A percentile compares a stretch with the other conserved stretches of the same genome.
Conservation (phyloP, 1,139 yeast genomes). For the Blastobotrys raffinosifermentans region DNA sequence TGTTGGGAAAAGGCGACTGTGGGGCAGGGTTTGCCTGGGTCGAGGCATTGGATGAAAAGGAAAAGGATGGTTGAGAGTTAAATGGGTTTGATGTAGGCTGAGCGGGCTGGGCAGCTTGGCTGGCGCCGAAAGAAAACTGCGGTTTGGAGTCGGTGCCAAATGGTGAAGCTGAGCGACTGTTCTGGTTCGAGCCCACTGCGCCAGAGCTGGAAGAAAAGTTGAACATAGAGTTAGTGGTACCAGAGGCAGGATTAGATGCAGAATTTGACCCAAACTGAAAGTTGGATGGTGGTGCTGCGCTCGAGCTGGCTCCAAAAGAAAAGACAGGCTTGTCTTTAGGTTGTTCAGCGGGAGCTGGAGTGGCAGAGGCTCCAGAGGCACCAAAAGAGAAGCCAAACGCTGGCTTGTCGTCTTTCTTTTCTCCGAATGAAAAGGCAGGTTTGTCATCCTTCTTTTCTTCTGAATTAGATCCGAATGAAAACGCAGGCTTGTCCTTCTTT, state of each 20-base stretch:
- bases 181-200: no score
- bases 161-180: no score
- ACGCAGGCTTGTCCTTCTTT: conserved; percentile 3
- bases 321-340: conserved; percentile 13
- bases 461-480: conserved; percentile 5
- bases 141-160: no score
- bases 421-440: conserved; percentile 6
- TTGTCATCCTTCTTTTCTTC: conserved; percentile 1
- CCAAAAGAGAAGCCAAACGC: neutral
- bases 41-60: no score
- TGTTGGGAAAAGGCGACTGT: no score
- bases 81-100: no score
- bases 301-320: conserved; percentile 1
- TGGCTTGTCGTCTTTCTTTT: neutral
- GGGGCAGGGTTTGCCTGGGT: no score
- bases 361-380: no score
- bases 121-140: no score
- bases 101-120: no score
- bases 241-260: neutral
- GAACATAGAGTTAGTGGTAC: neutral
- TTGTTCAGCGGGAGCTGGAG: conserved; percentile 8
- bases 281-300: neutral
- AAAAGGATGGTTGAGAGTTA: no score
- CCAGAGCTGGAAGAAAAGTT: neutral
- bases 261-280: neutral